Conservation (phyloP, 1,139 yeast genomes). For the Kodamaea arcana region DNA sequence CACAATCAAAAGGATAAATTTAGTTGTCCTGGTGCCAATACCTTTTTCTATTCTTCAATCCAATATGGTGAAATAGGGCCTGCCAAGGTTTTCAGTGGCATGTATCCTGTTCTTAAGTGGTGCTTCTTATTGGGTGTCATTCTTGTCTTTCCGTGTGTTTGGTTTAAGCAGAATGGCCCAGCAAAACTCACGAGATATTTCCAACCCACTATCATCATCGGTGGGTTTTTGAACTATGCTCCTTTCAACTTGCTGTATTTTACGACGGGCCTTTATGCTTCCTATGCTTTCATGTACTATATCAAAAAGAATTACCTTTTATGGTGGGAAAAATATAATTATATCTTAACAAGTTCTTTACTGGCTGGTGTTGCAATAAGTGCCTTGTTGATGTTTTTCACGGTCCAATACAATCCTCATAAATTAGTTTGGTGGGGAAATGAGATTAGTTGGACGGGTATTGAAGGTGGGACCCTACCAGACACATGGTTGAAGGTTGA, state of each 20-base stretch:
- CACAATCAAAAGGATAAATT: constrained; percentile 38
- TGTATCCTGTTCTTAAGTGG: constrained; percentile 48
- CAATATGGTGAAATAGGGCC: constrained; percentile 72
- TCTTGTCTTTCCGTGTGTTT: constrained; percentile 40
- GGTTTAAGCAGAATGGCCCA: constrained; percentile 33
- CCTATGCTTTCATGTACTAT: constrained; percentile 50
- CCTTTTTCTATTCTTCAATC: constrained; percentile 51
- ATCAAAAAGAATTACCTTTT: constrained; percentile 44
- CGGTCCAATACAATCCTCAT: constrained; percentile 44
- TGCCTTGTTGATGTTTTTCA: constrained; percentile 52
- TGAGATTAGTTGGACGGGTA: constrained; percentile 36
- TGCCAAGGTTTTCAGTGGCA: constrained; percentile 43
- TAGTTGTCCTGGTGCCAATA: constrained; percentile 47
- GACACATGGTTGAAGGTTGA: constrained; percentile 30
- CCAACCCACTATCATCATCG: constrained; percentile 47
- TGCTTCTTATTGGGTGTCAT: constrained; percentile 53
- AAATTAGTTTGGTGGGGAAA: constrained; percentile 60
- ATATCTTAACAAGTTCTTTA: constrained; percentile 50
- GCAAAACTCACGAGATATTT: constrained; percentile 27
- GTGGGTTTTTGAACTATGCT: constrained; percentile 45
- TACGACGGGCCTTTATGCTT: constrained; percentile 47
- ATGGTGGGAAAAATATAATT: constrained; percentile 68
- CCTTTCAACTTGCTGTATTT: constrained; percentile 56
- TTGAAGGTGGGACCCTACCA: constrained; percentile 36
- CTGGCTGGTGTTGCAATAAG: constrained; percentile 59